phyloP scores from a whole-genome alignment of 352 stramenopile species.

The Phytopythium boreale region DNA sequence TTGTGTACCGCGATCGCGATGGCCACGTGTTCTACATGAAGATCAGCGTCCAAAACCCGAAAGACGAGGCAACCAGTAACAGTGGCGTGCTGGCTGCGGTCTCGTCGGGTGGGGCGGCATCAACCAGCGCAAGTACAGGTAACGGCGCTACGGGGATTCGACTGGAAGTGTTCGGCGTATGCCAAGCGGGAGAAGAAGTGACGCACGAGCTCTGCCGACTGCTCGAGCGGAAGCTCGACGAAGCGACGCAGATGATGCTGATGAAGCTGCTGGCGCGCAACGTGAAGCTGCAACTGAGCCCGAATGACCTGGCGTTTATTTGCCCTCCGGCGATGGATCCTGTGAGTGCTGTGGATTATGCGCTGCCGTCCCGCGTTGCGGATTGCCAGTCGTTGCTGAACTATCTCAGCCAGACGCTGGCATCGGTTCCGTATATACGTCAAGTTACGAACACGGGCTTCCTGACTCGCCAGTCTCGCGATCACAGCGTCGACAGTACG shows the following conservation, averaged over 20 bases:
- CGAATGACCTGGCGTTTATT: conserved; percentile 72
- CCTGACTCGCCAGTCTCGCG: conserved; percentile 15
- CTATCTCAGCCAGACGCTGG: conserved; percentile 64
- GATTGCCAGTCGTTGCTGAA: conserved; percentile 37
- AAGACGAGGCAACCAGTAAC: background rate
- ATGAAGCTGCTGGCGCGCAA: conserved; percentile 87
- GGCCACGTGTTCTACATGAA: conserved; percentile 90
- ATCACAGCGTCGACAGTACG: background rate
- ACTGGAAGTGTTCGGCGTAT: conserved; percentile 84
- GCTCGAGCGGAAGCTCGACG: conserved; percentile 84
- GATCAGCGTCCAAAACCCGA: conserved; percentile 57
- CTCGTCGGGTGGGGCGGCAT: background rate
- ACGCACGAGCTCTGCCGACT: conserved; percentile 78
- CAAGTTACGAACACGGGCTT: conserved; percentile 30
- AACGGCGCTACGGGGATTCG: conserved; percentile 43
- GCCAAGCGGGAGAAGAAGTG: conserved; percentile 74
- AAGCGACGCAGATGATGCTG: conserved; percentile 79
- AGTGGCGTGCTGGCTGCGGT: background rate
- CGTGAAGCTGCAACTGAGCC: conserved; percentile 79
- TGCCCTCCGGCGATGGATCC: conserved; percentile 48
- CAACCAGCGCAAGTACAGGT: conserved; percentile 7
- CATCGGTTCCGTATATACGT: conserved; percentile 50
- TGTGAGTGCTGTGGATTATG: conserved; percentile 37
- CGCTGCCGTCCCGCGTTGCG: conserved; percentile 36
- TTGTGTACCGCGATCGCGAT: conserved; percentile 83